Evolutionary conservation across 768 basidiomycete species (phyloP).

Genomic region (Tricholoma hemisulphureum): DNA sequence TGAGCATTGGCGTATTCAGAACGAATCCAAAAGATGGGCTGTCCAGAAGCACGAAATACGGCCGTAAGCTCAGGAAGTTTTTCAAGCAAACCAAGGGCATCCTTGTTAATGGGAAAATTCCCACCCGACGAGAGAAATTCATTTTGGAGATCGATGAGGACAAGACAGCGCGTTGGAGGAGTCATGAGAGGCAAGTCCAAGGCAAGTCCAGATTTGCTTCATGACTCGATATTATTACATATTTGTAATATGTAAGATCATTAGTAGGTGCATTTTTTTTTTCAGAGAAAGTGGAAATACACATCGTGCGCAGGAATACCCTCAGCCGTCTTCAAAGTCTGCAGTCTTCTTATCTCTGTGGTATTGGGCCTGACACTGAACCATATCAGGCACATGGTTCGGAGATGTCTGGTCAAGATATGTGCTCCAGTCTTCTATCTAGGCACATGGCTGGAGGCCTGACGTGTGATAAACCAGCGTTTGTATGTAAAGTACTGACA

Average conservation of each 20-base stretch:
- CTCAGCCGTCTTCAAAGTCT: too few species aligned
- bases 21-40: conserved; percentile 22
- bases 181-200: background rate
- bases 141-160: conserved; percentile 29
- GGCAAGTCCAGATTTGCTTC: too few species aligned
- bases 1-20: conserved; percentile 17
- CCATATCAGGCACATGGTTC: background rate
- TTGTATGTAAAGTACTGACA: background rate
- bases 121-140: conserved; percentile 24
- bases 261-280: too few species aligned
- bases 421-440: background rate
- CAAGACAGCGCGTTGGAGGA: conserved; percentile 14
- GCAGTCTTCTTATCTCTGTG: too few species aligned
- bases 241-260: too few species aligned
- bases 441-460: background rate
- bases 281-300: too few species aligned
- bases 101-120: conserved; percentile 20
- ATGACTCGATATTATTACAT: too few species aligned
- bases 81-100: conserved; percentile 16
- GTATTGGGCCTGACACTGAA: too few species aligned
- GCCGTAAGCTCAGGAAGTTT: conserved; percentile 13
- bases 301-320: background rate
- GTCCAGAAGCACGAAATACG: conserved; percentile 13
- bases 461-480: background rate
- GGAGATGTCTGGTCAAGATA: background rate